Base-by-base conservation (phyloP, 2,329 filamentous ascomycete genomes). In the Diaporthe sp. region DNA sequence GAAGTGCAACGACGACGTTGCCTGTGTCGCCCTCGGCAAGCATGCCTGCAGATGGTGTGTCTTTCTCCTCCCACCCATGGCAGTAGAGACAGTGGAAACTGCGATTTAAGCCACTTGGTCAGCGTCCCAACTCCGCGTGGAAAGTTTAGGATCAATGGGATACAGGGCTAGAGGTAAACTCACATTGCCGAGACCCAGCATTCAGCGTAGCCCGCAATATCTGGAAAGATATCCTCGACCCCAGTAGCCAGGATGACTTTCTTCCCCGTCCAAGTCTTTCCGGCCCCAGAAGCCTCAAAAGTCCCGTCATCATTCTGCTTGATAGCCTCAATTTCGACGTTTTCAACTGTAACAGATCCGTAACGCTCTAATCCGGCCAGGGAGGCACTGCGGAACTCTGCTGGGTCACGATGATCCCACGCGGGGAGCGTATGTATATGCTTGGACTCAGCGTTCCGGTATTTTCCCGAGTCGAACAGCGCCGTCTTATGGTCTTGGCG, bases 1-100 rank as follows among this genome's bases (percentile, higher is more conserved):
- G 65, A 1, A 75, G n/a, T 3, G 73, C 49, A 3, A 44, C 25
- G 3, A 44, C 2, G 8, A 63, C 42, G 6, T 44, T 39, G 20
- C 44, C 58, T 2, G 37, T 53, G 4, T 75, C 73, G 12, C 47
- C 71, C 13, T 31, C 25, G 12, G 71, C 71, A 12, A 68, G 17
- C 5, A 90, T 79, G 1, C 88, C 89, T 0, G 85, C 85, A 0
- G 86, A 86, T 0, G 82, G 78, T 4, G 81, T 79, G 3, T 87
- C 89, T 9, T 87, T 84, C 70, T 92, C 88, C 77, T 92, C 90
- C 80, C 86, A 92, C 8, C 90, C 90, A 77, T 92, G 86, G 80
- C 90, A 92, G 79, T 88, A 91, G 0, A 92, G 85, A 77, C 90
- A 92, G 78, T 92, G 90, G 77, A 89, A 92, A 55, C 86, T 88